These are phyloP conservation scores for Bruguiera hainesii DNA, from an alignment of 441 rosid species.

Conservation along the genomic window DNA sequence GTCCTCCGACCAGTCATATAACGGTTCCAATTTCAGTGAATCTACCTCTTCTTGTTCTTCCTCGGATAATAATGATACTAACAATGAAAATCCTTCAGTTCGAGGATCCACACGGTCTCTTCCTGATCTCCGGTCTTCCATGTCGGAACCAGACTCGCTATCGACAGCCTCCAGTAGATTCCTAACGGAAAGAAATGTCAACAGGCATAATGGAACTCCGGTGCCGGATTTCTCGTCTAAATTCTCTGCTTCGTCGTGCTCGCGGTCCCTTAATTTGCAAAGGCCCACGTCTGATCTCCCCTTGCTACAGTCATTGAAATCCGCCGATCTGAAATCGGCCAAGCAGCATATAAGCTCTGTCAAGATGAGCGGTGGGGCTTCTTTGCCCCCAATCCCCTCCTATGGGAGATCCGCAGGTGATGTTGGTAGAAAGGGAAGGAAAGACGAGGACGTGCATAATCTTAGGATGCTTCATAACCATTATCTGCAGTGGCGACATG, in stretches of 20 bases:
- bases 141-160: slow-evolving; percentile 35
- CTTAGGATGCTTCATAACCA: slow-evolving; percentile 62
- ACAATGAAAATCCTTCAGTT: not conserved
- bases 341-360: slow-evolving; percentile 24
- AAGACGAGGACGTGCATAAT: slow-evolving; percentile 55
- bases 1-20: not conserved
- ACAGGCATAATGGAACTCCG: slow-evolving; percentile 15
- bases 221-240: slow-evolving; percentile 13
- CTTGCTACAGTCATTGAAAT: no score
- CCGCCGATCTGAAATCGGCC: slow-evolving; percentile 16
- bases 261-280: slow-evolving; percentile 44
- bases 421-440: slow-evolving; percentile 41
- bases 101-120: slow-evolving; percentile 18
- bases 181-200: slow-evolving; percentile 32
- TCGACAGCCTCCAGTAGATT: slow-evolving; percentile 33
- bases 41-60: slow-evolving; percentile 7
- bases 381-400: slow-evolving; percentile 48
- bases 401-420: slow-evolving; percentile 28
- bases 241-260: slow-evolving; percentile 34
- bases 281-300: no score
- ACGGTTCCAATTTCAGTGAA: no score
- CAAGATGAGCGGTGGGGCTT: slow-evolving; percentile 30
- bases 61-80: not conserved
- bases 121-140: slow-evolving; percentile 34
- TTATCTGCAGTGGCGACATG: slow-evolving; percentile 71